These are phyloP conservation scores for Salix arbutifolia DNA, from an alignment of 345 rosid genomes.

Conservation along the genomic window DNA sequence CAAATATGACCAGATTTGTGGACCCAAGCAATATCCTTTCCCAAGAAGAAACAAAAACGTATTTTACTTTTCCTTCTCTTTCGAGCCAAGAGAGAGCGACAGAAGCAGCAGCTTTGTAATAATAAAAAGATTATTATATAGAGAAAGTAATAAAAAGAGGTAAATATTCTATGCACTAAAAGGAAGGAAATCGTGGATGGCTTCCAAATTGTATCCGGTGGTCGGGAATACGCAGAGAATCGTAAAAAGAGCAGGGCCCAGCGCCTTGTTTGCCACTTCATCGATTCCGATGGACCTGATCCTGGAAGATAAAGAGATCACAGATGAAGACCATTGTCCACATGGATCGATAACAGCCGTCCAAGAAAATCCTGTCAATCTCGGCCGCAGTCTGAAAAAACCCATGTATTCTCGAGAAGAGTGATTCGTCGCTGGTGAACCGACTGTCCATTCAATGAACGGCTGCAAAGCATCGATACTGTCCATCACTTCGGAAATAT, in stretches of 20 bases:
- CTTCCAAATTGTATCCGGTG: neutral
- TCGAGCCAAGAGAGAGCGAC: too few relatives aligned
- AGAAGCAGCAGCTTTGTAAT: too few relatives aligned
- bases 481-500: too few relatives aligned
- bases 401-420: too few relatives aligned
- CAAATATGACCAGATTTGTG: neutral
- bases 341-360: neutral
- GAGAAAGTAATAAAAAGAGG: too few relatives aligned
- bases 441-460: too few relatives aligned
- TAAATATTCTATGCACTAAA: neutral
- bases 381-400: too few relatives aligned
- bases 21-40: neutral
- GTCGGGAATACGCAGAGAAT: constrained; percentile 32
- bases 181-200: neutral
- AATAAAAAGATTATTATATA: too few relatives aligned
- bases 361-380: too few relatives aligned
- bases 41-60: neutral
- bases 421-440: too few relatives aligned
- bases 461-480: too few relatives aligned
- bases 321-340: neutral
- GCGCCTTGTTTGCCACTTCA: constrained; percentile 10
- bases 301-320: neutral
- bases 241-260: constrained; percentile 16
- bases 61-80: neutral
- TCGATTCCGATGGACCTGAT: neutral